These are phyloP conservation scores for peach (Prunus persica) DNA, from an alignment of 306 rosid genomes.

Conservation along the genomic window Prunus_persica_NCBIv2 NC_034013.1:5938501-5939000, in stretches of 20 bases:
- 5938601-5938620: conserved; percentile 72
- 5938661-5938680: conserved; percentile 41
- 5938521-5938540: background rate
- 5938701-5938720: conserved; percentile 55
- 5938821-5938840: conserved; percentile 63
- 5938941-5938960: conserved; percentile 25
- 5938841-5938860: conserved; percentile 80
- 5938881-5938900: conserved; percentile 49
- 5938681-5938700: conserved; percentile 74
- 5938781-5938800: conserved; percentile 22
- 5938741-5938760: conserved; percentile 15
- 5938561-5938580: conserved; percentile 21
- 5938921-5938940: conserved; percentile 35
- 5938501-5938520: background rate
- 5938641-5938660: conserved; percentile 39
- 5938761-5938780: conserved; percentile 1
- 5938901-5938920: conserved; percentile 41
- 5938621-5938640: conserved; percentile 55
- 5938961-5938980: conserved; percentile 55
- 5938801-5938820: conserved; percentile 25
- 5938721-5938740: conserved; percentile 70
- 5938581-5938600: conserved; percentile 46
- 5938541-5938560: conserved; percentile 5
- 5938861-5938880: conserved; percentile 72
- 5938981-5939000: conserved; percentile 56